These are phyloP conservation scores for Ogataea saltuana DNA, from an alignment of 805 yeast genomes.

Conservation along the genomic window DNA sequence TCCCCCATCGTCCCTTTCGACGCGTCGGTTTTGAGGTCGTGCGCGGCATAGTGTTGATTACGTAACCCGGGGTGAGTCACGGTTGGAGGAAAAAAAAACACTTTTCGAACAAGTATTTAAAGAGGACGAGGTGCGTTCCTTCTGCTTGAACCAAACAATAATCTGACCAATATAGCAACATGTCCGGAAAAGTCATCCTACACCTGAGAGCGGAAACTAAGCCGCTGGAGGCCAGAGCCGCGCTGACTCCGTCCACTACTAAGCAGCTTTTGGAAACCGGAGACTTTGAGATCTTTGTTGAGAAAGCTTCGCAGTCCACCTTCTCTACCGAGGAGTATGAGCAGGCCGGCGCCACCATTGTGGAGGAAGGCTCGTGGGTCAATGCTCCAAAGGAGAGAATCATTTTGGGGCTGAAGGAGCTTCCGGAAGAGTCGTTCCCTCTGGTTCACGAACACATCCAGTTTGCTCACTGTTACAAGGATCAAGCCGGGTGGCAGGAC, in stretches of 20 bases:
- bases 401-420: conserved; percentile 90
- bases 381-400: conserved; percentile 87
- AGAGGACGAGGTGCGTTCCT: neutral
- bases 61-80: neutral
- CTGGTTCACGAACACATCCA: conserved; percentile 94
- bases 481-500: conserved; percentile 96
- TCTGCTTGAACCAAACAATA: neutral
- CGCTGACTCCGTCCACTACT: conserved; percentile 89
- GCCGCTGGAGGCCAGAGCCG: conserved; percentile 97
- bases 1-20: too few species aligned
- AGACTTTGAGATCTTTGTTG: conserved; percentile 77
- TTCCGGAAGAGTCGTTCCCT: conserved; percentile 93
- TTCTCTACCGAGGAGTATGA: conserved; percentile 76
- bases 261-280: conserved; percentile 84
- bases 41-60: too few species aligned
- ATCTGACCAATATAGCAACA: too few species aligned
- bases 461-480: conserved; percentile 97
- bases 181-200: conserved; percentile 50
- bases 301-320: conserved; percentile 80
- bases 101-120: neutral
- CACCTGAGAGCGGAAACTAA: conserved; percentile 97
- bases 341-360: conserved; percentile 80
- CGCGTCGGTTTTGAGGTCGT: too few species aligned
- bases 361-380: conserved; percentile 93
- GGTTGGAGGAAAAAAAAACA: neutral